Evolutionary conservation across 2,329 filamentous ascomycete species (phyloP).

Genomic region (Diplocarpon mali): DNA sequence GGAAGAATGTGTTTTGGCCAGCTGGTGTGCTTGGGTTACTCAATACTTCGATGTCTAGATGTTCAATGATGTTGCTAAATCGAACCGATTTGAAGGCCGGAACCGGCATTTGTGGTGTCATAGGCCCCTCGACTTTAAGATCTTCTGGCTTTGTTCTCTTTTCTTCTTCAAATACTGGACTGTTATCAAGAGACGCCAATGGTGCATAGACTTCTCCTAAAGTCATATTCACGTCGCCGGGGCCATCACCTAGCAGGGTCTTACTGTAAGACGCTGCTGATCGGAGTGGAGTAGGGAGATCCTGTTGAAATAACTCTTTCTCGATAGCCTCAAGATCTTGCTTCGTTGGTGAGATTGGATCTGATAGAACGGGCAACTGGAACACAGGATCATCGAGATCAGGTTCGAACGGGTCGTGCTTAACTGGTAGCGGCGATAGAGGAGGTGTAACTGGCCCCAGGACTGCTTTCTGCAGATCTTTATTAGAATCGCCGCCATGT

Average conservation of each 20-base stretch:
- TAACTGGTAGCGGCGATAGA: conserved; percentile 17
- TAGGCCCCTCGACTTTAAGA: conserved; percentile 23
- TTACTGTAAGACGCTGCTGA: background rate
- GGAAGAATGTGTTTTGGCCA: conserved; percentile 16
- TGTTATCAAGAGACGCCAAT: conserved; percentile 10
- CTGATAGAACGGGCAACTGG: conserved; percentile 19
- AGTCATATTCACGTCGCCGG: conserved; percentile 44
- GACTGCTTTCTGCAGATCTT: conserved; percentile 12
- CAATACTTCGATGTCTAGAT: conserved; percentile 11
- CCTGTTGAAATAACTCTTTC: conserved; percentile 22
- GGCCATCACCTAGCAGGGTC: background rate
- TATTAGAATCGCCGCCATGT: background rate
- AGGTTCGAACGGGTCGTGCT: conserved; percentile 17
- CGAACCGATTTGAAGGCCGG: conserved; percentile 14
- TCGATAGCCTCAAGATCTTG: conserved; percentile 21
- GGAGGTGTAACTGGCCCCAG: conserved; percentile 25
- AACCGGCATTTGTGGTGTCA: conserved; percentile 21
- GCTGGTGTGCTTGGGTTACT: conserved; percentile 2
- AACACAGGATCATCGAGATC: conserved; percentile 17
- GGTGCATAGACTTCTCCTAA: conserved; percentile 49
- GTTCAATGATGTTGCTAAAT: conserved; percentile 22
- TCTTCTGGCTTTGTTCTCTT: conserved; percentile 11
- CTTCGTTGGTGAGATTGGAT: conserved; percentile 17
- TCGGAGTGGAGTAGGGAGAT: conserved; percentile 18
- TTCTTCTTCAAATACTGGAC: conserved; percentile 3